Conservation (phyloP, 2,329 filamentous ascomycete species). For the Hypoxylon sp. region DNA sequence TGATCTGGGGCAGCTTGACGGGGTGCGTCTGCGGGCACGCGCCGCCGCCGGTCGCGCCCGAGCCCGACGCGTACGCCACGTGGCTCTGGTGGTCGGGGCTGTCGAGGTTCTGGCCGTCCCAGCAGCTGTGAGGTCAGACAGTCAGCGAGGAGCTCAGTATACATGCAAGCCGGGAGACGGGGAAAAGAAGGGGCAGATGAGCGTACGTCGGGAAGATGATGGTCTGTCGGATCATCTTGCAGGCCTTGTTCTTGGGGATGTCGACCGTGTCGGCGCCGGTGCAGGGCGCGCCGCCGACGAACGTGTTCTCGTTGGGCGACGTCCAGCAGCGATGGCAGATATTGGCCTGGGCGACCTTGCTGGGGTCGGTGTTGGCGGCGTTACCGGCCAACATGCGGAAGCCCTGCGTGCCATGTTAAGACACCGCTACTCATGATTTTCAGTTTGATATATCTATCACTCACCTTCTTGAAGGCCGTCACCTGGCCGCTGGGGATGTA, state of each 20-base stretch:
- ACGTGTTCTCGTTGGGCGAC: constrained; percentile 54
- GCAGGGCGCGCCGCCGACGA: constrained; percentile 59
- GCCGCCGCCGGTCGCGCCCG: constrained; percentile 56
- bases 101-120: constrained; percentile 59
- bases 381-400: constrained; percentile 58
- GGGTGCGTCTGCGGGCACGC: constrained; percentile 56
- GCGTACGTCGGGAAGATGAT: constrained; percentile 57
- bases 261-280: constrained; percentile 58
- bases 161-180: neutral
- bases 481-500: constrained; percentile 54
- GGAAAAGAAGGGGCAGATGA: neutral
- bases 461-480: constrained; percentile 53
- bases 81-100: constrained; percentile 57
- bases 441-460: neutral
- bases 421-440: neutral
- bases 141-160: too few relatives aligned
- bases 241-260: constrained; percentile 54
- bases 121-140: constrained; percentile 50
- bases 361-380: constrained; percentile 52
- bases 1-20: constrained; percentile 57
- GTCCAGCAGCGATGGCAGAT: constrained; percentile 59
- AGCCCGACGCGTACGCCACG: constrained; percentile 55
- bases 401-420: constrained; percentile 42
- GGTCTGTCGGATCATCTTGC: constrained; percentile 62
- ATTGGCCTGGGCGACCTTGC: constrained; percentile 49